A percentile compares a stretch with the other conserved stretches of the same genome.
Conservation (phyloP, 1,284 basidiomycete genomes). For the Ceratobasidium sp. region DNA sequence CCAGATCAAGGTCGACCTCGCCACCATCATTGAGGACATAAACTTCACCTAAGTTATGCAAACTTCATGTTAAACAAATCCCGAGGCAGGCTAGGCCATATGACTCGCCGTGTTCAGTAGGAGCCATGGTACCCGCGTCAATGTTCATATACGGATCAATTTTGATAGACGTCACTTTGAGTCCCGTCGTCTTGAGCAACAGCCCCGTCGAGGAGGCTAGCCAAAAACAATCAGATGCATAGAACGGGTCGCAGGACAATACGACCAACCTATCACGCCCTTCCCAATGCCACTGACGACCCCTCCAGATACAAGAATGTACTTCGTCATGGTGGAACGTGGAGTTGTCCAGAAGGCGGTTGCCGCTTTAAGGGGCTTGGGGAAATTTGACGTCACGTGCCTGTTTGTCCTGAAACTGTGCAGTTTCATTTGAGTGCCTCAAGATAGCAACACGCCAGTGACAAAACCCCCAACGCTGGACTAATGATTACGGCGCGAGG, state of each 20-base stretch:
- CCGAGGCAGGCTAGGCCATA: not conserved
- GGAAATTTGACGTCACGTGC: constrained; percentile 12
- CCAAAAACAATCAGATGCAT: not conserved
- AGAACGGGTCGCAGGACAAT: constrained; percentile 46
- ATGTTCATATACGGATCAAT: constrained; percentile 99
- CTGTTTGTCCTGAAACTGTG: too few species aligned
- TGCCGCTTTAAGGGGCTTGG: not conserved
- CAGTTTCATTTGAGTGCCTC: too few species aligned
- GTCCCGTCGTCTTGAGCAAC: constrained; percentile 92
- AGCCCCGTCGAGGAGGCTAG: constrained; percentile 96
- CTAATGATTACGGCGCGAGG: too few species aligned
- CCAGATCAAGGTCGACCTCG: constrained; percentile 97
- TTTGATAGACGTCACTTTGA: constrained; percentile 99
- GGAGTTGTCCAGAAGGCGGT: not conserved
- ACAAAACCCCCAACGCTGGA: too few species aligned
- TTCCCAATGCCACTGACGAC: constrained; percentile 95
- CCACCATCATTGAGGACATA: constrained; percentile 99
- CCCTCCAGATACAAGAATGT: constrained; percentile 90
- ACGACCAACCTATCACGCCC: constrained; percentile 83
- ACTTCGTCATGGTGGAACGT: constrained; percentile 62
- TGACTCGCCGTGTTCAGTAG: constrained; percentile 92
- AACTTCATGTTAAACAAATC: not conserved
- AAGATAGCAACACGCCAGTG: too few species aligned
- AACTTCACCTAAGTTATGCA: constrained; percentile 80
- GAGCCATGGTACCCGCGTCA: constrained; percentile 99